Percentiles rank a stretch among this genome's conserved stretches.
These are phyloP conservation scores for Dimocarpus longan DNA, from an alignment of 345 rosid species.

Conservation along the genomic window DNA sequence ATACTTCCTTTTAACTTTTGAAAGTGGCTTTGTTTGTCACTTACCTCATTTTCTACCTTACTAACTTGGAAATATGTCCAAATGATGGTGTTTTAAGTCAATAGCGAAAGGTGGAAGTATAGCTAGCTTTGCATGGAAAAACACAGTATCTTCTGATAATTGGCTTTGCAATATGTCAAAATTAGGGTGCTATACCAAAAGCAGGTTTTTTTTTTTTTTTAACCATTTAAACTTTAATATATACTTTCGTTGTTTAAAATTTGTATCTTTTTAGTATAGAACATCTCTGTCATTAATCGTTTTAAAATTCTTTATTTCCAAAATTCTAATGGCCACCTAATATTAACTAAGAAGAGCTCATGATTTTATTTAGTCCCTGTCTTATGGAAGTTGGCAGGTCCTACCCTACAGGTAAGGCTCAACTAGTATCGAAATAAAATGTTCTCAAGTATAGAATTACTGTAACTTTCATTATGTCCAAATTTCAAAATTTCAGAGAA, in stretches of 20 bases:
- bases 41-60: background rate
- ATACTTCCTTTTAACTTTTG: background rate
- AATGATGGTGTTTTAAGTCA: background rate
- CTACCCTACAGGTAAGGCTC: too few species aligned
- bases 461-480: too few species aligned
- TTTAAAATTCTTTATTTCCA: too few species aligned
- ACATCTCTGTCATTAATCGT: background rate
- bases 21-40: background rate
- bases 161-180: background rate
- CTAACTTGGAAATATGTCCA: background rate
- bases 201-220: too few species aligned
- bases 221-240: too few species aligned
- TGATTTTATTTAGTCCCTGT: too few species aligned
- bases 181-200: conserved; percentile 1
- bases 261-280: background rate
- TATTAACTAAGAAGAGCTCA: too few species aligned
- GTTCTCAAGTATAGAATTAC: too few species aligned
- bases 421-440: too few species aligned
- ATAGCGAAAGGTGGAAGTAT: background rate
- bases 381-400: too few species aligned
- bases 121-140: conserved; percentile 1
- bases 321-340: background rate
- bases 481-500: too few species aligned
- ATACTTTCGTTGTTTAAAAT: background rate
- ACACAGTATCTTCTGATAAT: background rate